Evolutionary conservation across 2,329 filamentous ascomycete genomes (phyloP).

Genomic region (Aspergillus piperis): DNA sequence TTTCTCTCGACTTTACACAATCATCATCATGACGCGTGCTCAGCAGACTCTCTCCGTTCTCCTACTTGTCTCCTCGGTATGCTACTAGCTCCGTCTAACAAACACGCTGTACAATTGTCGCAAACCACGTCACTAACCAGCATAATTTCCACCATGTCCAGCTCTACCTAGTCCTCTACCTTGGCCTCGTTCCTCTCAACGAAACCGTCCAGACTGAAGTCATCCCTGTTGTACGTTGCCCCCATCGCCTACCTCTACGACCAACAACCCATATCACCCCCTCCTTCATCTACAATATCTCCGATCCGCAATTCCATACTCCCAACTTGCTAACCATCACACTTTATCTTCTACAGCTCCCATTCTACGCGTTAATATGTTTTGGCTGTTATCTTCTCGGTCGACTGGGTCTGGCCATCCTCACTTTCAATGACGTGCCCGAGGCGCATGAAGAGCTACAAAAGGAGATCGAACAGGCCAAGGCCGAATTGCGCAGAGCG

Average conservation of each 20-base stretch:
- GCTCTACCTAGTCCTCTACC: constrained; percentile 86
- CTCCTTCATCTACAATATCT: no score
- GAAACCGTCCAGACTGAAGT: constrained; percentile 77
- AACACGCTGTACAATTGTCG: not conserved
- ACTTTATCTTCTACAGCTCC: constrained; percentile 61
- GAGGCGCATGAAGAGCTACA: constrained; percentile 87
- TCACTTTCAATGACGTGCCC: constrained; percentile 96
- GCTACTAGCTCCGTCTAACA: constrained; percentile 26
- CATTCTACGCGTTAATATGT: constrained; percentile 87
- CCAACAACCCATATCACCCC: not conserved
- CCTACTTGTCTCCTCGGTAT: constrained; percentile 84
- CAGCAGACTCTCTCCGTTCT: constrained; percentile 87
- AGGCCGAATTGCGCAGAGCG: constrained; percentile 43
- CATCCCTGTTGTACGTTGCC: constrained; percentile 75
- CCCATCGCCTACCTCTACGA: constrained; percentile 8
- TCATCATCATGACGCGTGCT: constrained; percentile 80
- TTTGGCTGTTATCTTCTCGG: constrained; percentile 91
- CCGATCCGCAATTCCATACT: no score
- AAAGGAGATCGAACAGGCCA: constrained; percentile 67
- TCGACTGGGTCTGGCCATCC: constrained; percentile 86
- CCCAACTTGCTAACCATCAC: no score
- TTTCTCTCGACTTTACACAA: not conserved
- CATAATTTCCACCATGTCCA: constrained; percentile 42
- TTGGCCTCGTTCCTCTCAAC: constrained; percentile 80
- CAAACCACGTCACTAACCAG: constrained; percentile 13